These are phyloP conservation scores for Coriolopsis trogii DNA, from an alignment of 1,284 basidiomycete genomes.

Conservation along the genomic window DNA sequence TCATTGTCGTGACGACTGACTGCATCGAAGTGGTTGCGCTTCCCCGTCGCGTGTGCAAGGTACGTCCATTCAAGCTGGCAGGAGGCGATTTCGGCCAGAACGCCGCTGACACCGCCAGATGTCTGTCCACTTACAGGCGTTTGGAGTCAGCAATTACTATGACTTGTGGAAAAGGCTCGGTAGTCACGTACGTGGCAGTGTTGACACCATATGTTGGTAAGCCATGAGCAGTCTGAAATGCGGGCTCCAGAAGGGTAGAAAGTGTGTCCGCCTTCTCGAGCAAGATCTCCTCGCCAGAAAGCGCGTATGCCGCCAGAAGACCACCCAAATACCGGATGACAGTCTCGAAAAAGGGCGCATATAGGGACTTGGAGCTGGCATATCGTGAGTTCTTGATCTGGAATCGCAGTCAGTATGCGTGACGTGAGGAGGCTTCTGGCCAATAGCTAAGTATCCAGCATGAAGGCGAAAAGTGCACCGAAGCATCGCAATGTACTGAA, in stretches of 20 bases:
- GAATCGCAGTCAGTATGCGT: not conserved
- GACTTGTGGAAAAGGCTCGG: too few species aligned
- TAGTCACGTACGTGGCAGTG: conserved; percentile 38
- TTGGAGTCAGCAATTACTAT: too few species aligned
- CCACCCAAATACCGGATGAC: conserved; percentile 78
- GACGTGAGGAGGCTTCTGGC: too few species aligned
- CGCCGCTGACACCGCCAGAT: conserved; percentile 7
- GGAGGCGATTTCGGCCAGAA: conserved; percentile 50
- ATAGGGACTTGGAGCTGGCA: conserved; percentile 7
- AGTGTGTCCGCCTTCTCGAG: conserved; percentile 55
- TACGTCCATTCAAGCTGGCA: conserved; percentile 69
- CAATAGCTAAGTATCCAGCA: too few species aligned
- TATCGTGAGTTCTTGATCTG: conserved; percentile 1
- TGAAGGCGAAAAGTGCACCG: too few species aligned
- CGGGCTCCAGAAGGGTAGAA: conserved; percentile 50
- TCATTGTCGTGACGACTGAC: too few species aligned
- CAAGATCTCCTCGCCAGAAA: conserved; percentile 57
- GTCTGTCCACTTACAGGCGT: too few species aligned
- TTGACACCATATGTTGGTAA: conserved; percentile 54
- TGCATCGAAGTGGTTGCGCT: conserved; percentile 50
- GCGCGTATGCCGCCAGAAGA: conserved; percentile 68
- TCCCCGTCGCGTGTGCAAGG: conserved; percentile 63
- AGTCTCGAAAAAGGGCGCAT: conserved; percentile 74
- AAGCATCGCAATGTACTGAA: too few species aligned
- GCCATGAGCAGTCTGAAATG: conserved; percentile 52